A percentile compares a stretch with the other conserved stretches of the same genome.
These are phyloP conservation scores for Myrica gale DNA, from an alignment of 306 rosid genomes.

Conservation along the genomic window DNA sequence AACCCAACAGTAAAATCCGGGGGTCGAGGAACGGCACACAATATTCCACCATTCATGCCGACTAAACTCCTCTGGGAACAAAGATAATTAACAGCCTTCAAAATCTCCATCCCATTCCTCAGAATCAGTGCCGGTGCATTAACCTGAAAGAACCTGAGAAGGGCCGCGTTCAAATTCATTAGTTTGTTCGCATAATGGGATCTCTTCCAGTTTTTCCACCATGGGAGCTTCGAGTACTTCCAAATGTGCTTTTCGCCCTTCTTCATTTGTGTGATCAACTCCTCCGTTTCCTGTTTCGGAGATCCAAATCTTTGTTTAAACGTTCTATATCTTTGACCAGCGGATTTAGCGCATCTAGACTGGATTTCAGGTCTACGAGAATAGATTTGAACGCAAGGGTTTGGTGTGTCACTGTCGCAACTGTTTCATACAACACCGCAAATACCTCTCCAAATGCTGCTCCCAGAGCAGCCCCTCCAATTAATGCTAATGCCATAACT, in stretches of 20 bases:
- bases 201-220: not conserved
- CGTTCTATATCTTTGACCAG: constrained; percentile 6
- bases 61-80: constrained; percentile 1
- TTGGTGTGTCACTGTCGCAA: not conserved
- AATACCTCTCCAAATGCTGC: not conserved
- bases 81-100: not conserved
- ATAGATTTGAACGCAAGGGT: constrained; percentile 1
- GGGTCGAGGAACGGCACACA: constrained; percentile 14
- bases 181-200: constrained; percentile 12
- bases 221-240: not conserved
- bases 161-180: not conserved
- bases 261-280: not conserved
- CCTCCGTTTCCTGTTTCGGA: not conserved
- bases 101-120: constrained; percentile 11
- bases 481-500: not conserved
- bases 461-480: constrained; percentile 15
- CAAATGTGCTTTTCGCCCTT: constrained; percentile 12
- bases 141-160: not conserved
- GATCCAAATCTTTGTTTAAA: not conserved
- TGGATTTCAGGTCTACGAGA: constrained; percentile 9
- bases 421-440: not conserved
- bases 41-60: not conserved
- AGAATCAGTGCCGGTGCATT: not conserved
- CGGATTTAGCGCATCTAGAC: not conserved
- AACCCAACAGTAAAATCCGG: constrained; percentile 18